Base-by-base conservation (phyloP, 2,329 filamentous ascomycete species). In the Xylogone sp. region DNA sequence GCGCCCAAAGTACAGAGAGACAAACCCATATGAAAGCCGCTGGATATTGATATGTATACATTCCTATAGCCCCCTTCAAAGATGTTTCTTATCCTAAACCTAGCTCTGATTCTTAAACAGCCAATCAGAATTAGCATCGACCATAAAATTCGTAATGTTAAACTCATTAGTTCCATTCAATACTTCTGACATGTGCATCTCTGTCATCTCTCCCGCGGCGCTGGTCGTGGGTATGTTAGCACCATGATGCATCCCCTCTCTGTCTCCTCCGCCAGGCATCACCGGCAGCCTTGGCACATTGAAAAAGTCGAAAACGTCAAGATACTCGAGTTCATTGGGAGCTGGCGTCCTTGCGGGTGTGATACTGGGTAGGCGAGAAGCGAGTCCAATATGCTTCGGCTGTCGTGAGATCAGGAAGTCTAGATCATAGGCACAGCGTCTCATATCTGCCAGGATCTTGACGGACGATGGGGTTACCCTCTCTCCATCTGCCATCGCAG, bases 261-360 rank as follows among this genome's bases (percentile, higher is more conserved):
- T 39, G 4, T 39, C 34, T 46, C 66, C 18, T 45, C 60, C 45
- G 56, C 64, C 48, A 46, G 63, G 16, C 24, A 71, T 71, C 20
- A 79, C 69, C 0, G 81, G 79, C 21, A 96, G 72, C 18, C 90
- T 76, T 1, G 92, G 92, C 51, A 95, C 84, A 65, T 96, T 96
- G 76, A 96, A 97, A 65, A 95, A 96, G 61, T 94, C 90, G 66
- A 97, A 96, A 0, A 96, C 88, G 61, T 96, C 91, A 2, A 96
- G 75, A 65, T 95, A 96, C 66, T 96, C 92, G 3, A 96, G 75
- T 63, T 96, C 90, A 59, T 94, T 90, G 1, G 87, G 81, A 9
- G 84, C 87, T 1, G 89, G 88, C 24, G 85, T 87, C 56, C 83
- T 79, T 1, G 81, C 79, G 1, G 84, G 82, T 1, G 84, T 85